phyloP scores from a whole-genome alignment of 345 rosid species.

The Kandelia obovata region DNA sequence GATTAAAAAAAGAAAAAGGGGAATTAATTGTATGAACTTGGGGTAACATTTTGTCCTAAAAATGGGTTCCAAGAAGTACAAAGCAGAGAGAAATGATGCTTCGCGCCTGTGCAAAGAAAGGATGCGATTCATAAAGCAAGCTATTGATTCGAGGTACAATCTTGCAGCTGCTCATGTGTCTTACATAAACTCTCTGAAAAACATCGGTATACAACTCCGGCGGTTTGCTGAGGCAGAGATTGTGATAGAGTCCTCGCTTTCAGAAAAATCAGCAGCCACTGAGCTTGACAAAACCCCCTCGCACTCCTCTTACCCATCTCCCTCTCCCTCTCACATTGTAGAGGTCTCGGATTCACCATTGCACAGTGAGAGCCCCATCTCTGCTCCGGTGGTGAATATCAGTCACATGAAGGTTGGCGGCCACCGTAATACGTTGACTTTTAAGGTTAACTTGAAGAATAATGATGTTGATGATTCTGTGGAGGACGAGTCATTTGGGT shows the following conservation, averaged over 20 bases:
- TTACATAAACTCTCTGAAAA: constrained; percentile 65
- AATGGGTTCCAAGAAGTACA: constrained; percentile 79
- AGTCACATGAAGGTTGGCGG: constrained; percentile 53
- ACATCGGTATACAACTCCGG: constrained; percentile 70
- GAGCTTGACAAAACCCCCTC: constrained; percentile 83
- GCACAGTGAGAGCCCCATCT: constrained; percentile 41
- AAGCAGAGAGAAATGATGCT: constrained; percentile 54
- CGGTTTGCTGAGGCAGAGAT: constrained; percentile 73
- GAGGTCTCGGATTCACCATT: constrained; percentile 62
- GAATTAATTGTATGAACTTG: constrained; percentile 26
- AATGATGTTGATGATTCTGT: constrained; percentile 25
- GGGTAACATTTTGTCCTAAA: constrained; percentile 18
- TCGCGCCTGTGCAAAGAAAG: constrained; percentile 69
- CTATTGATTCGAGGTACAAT: constrained; percentile 71
- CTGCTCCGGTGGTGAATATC: constrained; percentile 34
- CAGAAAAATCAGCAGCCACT: constrained; percentile 50
- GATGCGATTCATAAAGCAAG: constrained; percentile 66
- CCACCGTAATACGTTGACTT: constrained; percentile 41
- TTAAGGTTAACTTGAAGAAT: constrained; percentile 43
- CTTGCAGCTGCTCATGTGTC: constrained; percentile 93
- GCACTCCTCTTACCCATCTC: constrained; percentile 67
- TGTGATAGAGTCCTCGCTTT: constrained; percentile 54
- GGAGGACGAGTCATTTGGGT: constrained; percentile 39
- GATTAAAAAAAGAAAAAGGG: not conserved
- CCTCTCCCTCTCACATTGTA: constrained; percentile 51